Base-by-base conservation (phyloP, 208 protist genomes). In the Tetramitus jugosus region DNA sequence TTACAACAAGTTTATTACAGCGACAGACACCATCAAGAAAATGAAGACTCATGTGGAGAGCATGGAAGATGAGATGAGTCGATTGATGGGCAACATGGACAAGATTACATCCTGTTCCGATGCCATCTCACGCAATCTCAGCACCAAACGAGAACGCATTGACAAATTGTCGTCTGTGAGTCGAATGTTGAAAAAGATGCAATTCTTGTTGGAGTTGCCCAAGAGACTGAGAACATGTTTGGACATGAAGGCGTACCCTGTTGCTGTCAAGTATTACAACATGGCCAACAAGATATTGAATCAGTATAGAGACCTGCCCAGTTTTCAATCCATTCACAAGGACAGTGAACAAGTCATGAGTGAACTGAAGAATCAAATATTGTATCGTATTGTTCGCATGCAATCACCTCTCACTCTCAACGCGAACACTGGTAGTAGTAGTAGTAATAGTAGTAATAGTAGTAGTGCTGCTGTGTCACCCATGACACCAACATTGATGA, bases 1-100 rank as follows among this genome's bases (percentile, higher is more conserved):
- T 87, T 99, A 99, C 85, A 94, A 95, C 77, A 97, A 98, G 79
- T 98, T 99, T 82, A 97, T 99, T 80, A 94, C 89, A 53, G 94
- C 95, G 13, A 97, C 92, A 3, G 95, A 97, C 79, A 97, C 94
- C n/a, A 98, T 98, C 74, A 89, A 90, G 46, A 89, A 93, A 67
- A 93, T 96, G 91, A 85, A 88, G 45, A 83, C 87, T 75, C 91
- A 90, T 80, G 85, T 95, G n/a, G 88, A 84, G 2, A 87, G 91
- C 84, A 93, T 95, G 91, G 91, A 93, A 53, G 60, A 37, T 39
- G 46, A 77, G 53, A 67, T 77, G 60, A 61, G 61, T 39, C 3
- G 10, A 39, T 43, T 77, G 31, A 43, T n/a, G 6, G 6, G 61
- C 33, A 61, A 60, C 37, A 77, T 77, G 43, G 62, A 77, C 6